phyloP scores from a whole-genome alignment of 768 basidiomycete species.

The Russula ochroleuca region DNA sequence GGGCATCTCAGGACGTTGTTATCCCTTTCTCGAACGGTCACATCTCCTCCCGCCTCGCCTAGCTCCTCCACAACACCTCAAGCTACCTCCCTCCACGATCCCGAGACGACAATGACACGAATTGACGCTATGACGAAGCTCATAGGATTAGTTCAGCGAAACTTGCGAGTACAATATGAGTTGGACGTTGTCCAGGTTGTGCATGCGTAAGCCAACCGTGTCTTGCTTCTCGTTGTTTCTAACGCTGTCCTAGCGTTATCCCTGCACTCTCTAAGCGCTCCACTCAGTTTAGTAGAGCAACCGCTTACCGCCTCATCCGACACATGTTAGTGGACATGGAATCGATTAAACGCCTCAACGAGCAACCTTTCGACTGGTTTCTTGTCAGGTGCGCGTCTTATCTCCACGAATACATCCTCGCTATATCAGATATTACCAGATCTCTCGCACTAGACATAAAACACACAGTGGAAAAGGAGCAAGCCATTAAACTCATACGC shows the following conservation, averaged over 20 bases:
- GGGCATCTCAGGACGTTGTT: slow-evolving; percentile 54
- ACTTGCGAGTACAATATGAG: slow-evolving; percentile 73
- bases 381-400: slow-evolving; percentile 67
- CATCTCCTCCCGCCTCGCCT: slow-evolving; percentile 35
- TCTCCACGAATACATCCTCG: slow-evolving; percentile 9
- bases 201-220: slow-evolving; percentile 56
- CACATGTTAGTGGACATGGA: slow-evolving; percentile 69
- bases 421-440: slow-evolving; percentile 39
- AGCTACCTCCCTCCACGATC: slow-evolving; percentile 36
- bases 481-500: slow-evolving; percentile 86
- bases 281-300: slow-evolving; percentile 69
- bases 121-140: slow-evolving; percentile 63
- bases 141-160: slow-evolving; percentile 60
- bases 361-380: slow-evolving; percentile 78
- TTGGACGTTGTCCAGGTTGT: slow-evolving; percentile 64
- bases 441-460: slow-evolving; percentile 83
- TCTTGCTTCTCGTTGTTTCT: background rate
- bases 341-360: slow-evolving; percentile 61
- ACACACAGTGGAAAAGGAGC: slow-evolving; percentile 81
- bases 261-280: slow-evolving; percentile 73
- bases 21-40: slow-evolving; percentile 39
- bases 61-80: slow-evolving; percentile 39
- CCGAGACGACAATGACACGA: slow-evolving; percentile 47
- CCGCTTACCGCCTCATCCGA: slow-evolving; percentile 79
- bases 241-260: slow-evolving; percentile 53